Conservation (phyloP, 495 filamentous ascomycete genomes). For the Penicillium alfredii region DNA sequence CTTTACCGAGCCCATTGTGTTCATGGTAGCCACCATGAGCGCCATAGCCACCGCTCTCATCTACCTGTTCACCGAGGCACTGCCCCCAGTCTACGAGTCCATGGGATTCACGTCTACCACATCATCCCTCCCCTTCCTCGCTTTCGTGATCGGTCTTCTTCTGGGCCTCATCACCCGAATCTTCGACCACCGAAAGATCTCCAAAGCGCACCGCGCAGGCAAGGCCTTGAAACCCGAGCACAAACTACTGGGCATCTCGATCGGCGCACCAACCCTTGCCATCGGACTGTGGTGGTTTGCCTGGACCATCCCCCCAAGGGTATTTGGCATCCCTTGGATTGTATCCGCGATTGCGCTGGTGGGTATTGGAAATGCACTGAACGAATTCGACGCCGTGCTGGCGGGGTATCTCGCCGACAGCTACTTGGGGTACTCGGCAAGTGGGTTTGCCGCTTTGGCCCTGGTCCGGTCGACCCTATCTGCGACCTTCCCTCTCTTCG, state of each 20-base stretch:
- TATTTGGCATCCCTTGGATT: slow-evolving; percentile 27
- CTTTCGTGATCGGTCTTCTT: slow-evolving; percentile 27
- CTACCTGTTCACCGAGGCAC: slow-evolving; percentile 43
- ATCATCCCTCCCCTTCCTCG: slow-evolving; percentile 36
- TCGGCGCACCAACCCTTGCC: slow-evolving; percentile 36
- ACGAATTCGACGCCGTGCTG: slow-evolving; percentile 40
- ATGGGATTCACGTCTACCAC: slow-evolving; percentile 24
- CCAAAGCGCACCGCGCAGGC: slow-evolving; percentile 8
- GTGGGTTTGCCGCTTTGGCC: slow-evolving; percentile 34
- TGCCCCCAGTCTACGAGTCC: slow-evolving; percentile 29
- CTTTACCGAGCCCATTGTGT: slow-evolving; percentile 41
- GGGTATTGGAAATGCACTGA: slow-evolving; percentile 38
- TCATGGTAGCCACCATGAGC: slow-evolving; percentile 24
- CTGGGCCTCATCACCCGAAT: slow-evolving; percentile 28
- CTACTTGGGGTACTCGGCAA: slow-evolving; percentile 39
- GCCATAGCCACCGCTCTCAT: slow-evolving; percentile 32
- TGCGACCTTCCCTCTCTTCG: slow-evolving; percentile 38
- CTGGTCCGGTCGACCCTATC: slow-evolving; percentile 34
- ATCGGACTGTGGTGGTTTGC: slow-evolving; percentile 39
- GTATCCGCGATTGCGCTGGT: slow-evolving; percentile 29
- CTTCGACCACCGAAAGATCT: slow-evolving; percentile 21
- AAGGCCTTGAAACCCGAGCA: slow-evolving; percentile 28
- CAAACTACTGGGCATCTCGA: slow-evolving; percentile 36
- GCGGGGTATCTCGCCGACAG: slow-evolving; percentile 42
- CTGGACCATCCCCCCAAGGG: slow-evolving; percentile 38